Evolutionary conservation across 2,329 filamentous ascomycete species (phyloP), one percentile per base, ranked within the genome.

Genomic region (Colletotrichum sp.): DNA sequence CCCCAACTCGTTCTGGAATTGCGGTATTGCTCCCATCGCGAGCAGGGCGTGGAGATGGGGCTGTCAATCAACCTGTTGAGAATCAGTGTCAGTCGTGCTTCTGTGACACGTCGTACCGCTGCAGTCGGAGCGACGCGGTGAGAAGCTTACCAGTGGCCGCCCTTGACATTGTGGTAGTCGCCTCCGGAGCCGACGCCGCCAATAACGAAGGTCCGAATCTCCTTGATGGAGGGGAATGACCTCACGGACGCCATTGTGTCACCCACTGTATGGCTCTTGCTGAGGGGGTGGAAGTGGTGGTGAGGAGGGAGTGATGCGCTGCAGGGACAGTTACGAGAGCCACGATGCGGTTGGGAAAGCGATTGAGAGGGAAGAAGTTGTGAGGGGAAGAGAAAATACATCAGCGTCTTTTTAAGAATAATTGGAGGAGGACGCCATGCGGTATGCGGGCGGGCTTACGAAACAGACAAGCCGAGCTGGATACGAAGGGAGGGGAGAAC

Each of bases 161-260:
- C 90, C 78, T 95, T 90, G 81, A 98, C 96, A 89, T 98, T 98
- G 89, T 98, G 96, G 84, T 98, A 98, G 83, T 96, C 94, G 77
- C 94, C 94, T 87, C 87, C 88, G 65, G 88, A 87, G 43, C 88
- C 88, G 22, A 89, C 87, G 68, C 93, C 93, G 73, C 91, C 89
- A 71, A 95, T 94, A 75, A 96, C 88, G 81, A 91, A 96, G 43
- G 94, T 95, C 80, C 93, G 89, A 76, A 96, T 86, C 82, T 92
- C 90, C 86, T 94, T 95, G 87, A 96, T 95, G 71, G 89, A 94
- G 62, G 94, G 94, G 79, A 96, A 96, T 9, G 88, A 82, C 78
- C 85, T 87, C 75, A 89, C 89, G 79, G 86, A 85, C 78, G 87
- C 83, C 89, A 90, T 90, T 62, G 55, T 80, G 34, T 58, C 36